Conservation (phyloP, 2,329 filamentous ascomycete genomes). For the Phialocephala sp. region DNA sequence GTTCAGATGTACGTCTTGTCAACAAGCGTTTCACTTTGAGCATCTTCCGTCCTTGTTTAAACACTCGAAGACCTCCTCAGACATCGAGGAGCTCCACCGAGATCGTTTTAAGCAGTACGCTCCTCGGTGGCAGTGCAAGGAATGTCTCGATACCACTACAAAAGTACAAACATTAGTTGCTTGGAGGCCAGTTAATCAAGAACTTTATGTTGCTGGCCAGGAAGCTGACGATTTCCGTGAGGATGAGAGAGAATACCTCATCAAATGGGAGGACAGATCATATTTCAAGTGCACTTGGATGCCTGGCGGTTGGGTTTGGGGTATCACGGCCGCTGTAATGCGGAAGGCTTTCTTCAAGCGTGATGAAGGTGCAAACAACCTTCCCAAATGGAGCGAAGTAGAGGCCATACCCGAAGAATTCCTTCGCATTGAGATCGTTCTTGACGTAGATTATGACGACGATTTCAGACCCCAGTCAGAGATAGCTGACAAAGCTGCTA, state of each 20-base stretch:
- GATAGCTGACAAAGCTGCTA: slow-evolving; percentile 72
- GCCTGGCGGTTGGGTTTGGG: slow-evolving; percentile 87
- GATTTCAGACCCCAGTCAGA: slow-evolving; percentile 59
- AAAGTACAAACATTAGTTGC: slow-evolving; percentile 84
- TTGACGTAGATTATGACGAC: slow-evolving; percentile 75
- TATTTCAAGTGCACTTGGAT: slow-evolving; percentile 88
- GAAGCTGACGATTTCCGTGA: slow-evolving; percentile 64
- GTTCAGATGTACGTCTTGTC: slow-evolving; percentile 82
- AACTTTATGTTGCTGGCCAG: slow-evolving; percentile 58
- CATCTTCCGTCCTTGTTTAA: slow-evolving; percentile 66
- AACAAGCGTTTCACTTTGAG: slow-evolving; percentile 80
- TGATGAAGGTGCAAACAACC: slow-evolving; percentile 60
- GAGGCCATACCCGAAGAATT: slow-evolving; percentile 90
- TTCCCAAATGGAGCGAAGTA: slow-evolving; percentile 72
- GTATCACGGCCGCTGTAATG: slow-evolving; percentile 66
- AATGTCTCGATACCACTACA: slow-evolving; percentile 68
- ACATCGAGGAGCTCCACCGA: slow-evolving; percentile 57
- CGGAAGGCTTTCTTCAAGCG: slow-evolving; percentile 78
- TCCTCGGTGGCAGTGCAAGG: slow-evolving; percentile 77
- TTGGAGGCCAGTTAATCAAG: slow-evolving; percentile 76
- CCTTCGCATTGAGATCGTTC: slow-evolving; percentile 85
- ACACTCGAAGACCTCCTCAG: slow-evolving; percentile 45
- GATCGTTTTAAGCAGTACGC: slow-evolving; percentile 76
- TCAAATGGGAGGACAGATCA: slow-evolving; percentile 84
- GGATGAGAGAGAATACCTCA: slow-evolving; percentile 86